Evolutionary conservation across 2,329 filamentous ascomycete species (phyloP), one percentile per base, ranked within the genome.

Genomic region (Fusarium sterilihyphosum): DNA sequence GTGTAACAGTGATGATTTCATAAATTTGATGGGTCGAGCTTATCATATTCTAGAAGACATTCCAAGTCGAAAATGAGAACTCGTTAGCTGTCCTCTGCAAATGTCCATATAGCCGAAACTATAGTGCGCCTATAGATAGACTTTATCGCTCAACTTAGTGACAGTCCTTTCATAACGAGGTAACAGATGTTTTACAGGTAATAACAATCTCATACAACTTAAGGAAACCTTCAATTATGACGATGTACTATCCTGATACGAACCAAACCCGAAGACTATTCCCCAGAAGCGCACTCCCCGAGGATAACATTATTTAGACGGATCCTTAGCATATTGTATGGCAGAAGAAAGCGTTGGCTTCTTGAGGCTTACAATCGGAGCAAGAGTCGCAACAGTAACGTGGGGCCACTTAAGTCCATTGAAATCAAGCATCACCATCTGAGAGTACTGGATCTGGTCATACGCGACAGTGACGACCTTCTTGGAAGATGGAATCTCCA

Each of bases 211-310:
- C 22, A 14, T 16, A 26, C 26, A 10, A 16, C 2, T 41, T 6
- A n/a, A 41, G 22, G 9, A 41, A n/a, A 3, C 40, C 22, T n/a
- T n/a, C 8, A 41, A 10, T 1, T 14, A 14, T 5, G 1, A 41
- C 5, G 20, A 41, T 41, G 13, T 41, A 41, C 8, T 14, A 22
- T 14, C 22, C 2, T 14, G 8, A 9, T 14, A 14, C 20, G 13
- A 14, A 41, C 20, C 8, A 3, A 5, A 41, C 13, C 8, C 4
- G 3, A 20, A 41, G 6, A 1, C 20, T 22, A 22, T 41, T 22
- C 20, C 13, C 40, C 20, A 1, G 4, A 22, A 40, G 20, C 7
- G 0, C 40, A 22, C 20, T 41, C 2, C 2, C 13, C 2, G 8
- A 41, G 13, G 1, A 7, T 26, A 14, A 14, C 4, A 20, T 26